Conservation (phyloP, 2,329 filamentous ascomycete species). For the Microcyclospora tardicrescens region DNA sequence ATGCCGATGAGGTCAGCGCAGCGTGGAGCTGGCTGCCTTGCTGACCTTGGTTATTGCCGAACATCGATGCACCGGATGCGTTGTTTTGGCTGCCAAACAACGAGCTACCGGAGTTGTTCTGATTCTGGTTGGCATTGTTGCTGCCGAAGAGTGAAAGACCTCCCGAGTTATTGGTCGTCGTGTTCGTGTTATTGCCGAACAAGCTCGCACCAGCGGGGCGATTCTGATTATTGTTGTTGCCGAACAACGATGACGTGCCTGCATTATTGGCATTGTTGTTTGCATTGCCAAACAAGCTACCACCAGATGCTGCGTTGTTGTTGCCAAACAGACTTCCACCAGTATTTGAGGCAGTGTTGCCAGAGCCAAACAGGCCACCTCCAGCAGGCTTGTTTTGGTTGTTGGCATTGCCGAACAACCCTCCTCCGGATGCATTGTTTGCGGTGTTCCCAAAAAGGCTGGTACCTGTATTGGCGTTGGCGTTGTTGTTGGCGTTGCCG, state of each 20-base stretch:
- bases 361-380: slow-evolving; percentile 28
- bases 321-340: slow-evolving; percentile 25
- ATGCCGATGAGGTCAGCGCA: slow-evolving; percentile 67
- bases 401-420: slow-evolving; percentile 14
- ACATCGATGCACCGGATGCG: slow-evolving; percentile 35
- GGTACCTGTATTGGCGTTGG: slow-evolving; percentile 18
- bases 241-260: slow-evolving; percentile 23
- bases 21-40: slow-evolving; percentile 42
- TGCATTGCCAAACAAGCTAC: slow-evolving; percentile 34
- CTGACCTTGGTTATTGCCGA: slow-evolving; percentile 39
- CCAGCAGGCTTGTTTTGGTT: slow-evolving; percentile 20
- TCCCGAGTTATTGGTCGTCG: slow-evolving; percentile 26
- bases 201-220: slow-evolving; percentile 29
- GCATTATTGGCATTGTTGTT: slow-evolving; percentile 29
- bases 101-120: slow-evolving; percentile 17
- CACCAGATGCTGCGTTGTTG: slow-evolving; percentile 24
- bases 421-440: slow-evolving; percentile 7
- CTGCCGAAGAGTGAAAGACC: slow-evolving; percentile 20
- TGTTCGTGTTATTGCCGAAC: slow-evolving; percentile 28
- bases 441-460: slow-evolving; percentile 19
- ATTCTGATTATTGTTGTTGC: slow-evolving; percentile 36
- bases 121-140: slow-evolving; percentile 27
- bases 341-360: slow-evolving; percentile 18
- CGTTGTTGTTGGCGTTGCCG: slow-evolving; percentile 22
- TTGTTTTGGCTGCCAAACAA: slow-evolving; percentile 34